Percentiles rank a stretch among this genome's conserved stretches.
phyloP scores from a whole-genome alignment of 2,329 filamentous ascomycete species.

The Penicillium freii region DNA sequence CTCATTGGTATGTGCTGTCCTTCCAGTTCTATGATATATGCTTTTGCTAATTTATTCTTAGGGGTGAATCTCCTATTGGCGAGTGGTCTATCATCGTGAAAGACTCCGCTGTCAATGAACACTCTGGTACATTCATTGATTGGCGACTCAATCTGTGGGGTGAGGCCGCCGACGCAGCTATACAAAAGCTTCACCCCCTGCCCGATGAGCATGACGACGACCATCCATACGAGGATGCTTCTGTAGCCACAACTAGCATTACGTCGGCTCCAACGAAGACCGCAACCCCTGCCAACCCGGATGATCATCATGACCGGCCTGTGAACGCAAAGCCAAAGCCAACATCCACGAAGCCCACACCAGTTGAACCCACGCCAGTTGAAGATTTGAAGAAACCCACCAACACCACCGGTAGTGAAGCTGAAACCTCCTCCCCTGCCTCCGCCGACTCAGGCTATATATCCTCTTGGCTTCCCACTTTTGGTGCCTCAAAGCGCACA shows the following conservation, averaged over 20 bases:
- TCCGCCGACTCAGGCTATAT: slow-evolving; percentile 56
- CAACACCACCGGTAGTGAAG: slow-evolving; percentile 22
- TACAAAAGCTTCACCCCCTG: slow-evolving; percentile 73
- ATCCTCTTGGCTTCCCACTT: slow-evolving; percentile 84
- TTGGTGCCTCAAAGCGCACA: slow-evolving; percentile 81
- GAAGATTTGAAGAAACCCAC: slow-evolving; percentile 30
- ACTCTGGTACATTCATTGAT: slow-evolving; percentile 77
- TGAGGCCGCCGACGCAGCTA: slow-evolving; percentile 72
- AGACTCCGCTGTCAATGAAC: slow-evolving; percentile 74
- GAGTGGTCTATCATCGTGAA: slow-evolving; percentile 90
- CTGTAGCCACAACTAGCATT: slow-evolving; percentile 64
- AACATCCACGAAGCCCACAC: slow-evolving; percentile 18
- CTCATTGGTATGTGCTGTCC: slow-evolving; percentile 70
- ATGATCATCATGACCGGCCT: slow-evolving; percentile 65
- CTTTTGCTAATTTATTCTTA: slow-evolving; percentile 44
- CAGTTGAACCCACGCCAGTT: slow-evolving; percentile 14
- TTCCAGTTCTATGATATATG: not conserved
- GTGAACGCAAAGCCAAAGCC: slow-evolving; percentile 57
- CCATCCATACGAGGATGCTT: slow-evolving; percentile 67
- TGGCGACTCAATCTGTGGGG: slow-evolving; percentile 96
- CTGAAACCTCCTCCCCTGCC: slow-evolving; percentile 25
- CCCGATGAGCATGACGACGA: slow-evolving; percentile 80
- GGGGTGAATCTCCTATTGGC: slow-evolving; percentile 83
- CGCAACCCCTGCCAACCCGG: slow-evolving; percentile 47
- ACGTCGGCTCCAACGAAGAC: slow-evolving; percentile 49